Base-by-base conservation (phyloP, 2,329 filamentous ascomycete genomes). In the Alternaria arbusti region DNA sequence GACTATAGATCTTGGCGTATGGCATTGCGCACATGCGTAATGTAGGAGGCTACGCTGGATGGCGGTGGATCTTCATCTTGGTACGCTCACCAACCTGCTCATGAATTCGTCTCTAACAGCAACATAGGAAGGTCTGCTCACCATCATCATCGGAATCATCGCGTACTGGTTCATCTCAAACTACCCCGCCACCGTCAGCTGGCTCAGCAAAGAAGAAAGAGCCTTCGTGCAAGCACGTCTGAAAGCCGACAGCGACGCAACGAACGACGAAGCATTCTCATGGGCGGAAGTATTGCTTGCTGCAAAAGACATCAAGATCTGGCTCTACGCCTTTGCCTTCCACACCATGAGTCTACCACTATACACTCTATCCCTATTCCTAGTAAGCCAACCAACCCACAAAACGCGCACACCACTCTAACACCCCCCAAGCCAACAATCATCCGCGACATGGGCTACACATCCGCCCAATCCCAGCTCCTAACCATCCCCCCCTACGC, bases 181-280 rank as follows among this genome's bases (percentile, higher is more conserved):
- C 76, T 90, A 89, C 59, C 89, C 89, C 0, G 81, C 84, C 32
- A 89, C 84, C 0, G 86, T 88, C 4, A 82, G 81, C 2, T 90
- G 90, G 66, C 80, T 91, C 10, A 84, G 81, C 0, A 80, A 86
- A 3, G 72, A 81, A 3, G 83, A 86, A 65, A 81, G 88, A 2
- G 79, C 82, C 0, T 88, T 86, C 60, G 86, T 93, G 52, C 84
- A 87, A 22, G 82, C 85, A 10, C 87, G 91, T 0, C 83, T 94
- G 0, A 87, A 88, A 10, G 84, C 85, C 6, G 90, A 94, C 69
- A 89, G 86, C 65, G 91, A 94, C 71, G 88, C 90, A 0, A 92
- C 88, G 0, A 86, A 89, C 6, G 82, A 89, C 51, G 91, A 95
- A 68, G 74, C 81, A 0, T 94, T 94, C 71, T 86, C 81, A 4